Evolutionary conservation across 805 yeast genomes (phyloP).

Genomic region (Wickerhamomyces ciferrii): DNA sequence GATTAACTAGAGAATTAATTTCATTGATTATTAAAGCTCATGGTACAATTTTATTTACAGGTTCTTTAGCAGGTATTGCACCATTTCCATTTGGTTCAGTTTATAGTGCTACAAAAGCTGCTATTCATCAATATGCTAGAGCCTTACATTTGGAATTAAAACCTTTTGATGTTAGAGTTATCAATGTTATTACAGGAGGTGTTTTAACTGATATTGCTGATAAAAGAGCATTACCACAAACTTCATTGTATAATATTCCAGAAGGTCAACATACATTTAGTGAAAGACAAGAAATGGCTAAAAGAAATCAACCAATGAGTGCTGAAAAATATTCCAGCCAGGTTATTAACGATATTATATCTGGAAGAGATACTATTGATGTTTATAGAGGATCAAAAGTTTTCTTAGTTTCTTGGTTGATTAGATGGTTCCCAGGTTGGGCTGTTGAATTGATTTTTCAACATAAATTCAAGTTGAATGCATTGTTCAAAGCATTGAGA

Average conservation of each 20-base stretch:
- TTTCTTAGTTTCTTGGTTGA: slow-evolving; percentile 31
- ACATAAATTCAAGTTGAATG: slow-evolving; percentile 34
- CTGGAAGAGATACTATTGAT: slow-evolving; percentile 36
- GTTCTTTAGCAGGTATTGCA: slow-evolving; percentile 59
- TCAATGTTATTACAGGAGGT: slow-evolving; percentile 71
- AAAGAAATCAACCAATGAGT: slow-evolving; percentile 50
- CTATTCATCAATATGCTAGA: slow-evolving; percentile 67
- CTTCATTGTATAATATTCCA: slow-evolving; percentile 46
- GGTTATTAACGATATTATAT: slow-evolving; percentile 46
- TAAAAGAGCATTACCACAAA: slow-evolving; percentile 49
- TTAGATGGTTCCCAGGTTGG: slow-evolving; percentile 39
- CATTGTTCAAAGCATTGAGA: slow-evolving; percentile 26
- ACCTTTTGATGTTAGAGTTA: slow-evolving; percentile 67
- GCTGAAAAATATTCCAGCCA: slow-evolving; percentile 52
- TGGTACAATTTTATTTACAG: slow-evolving; percentile 71
- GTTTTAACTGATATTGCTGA: slow-evolving; percentile 70
- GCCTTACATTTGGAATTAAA: slow-evolving; percentile 60
- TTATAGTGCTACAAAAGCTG: slow-evolving; percentile 69
- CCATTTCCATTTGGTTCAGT: slow-evolving; percentile 69
- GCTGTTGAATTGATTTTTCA: slow-evolving; percentile 35
- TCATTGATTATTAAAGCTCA: slow-evolving; percentile 54
- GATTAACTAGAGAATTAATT: slow-evolving; percentile 53
- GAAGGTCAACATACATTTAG: slow-evolving; percentile 46
- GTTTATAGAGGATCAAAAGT: slow-evolving; percentile 45
- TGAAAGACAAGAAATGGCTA: slow-evolving; percentile 54